phyloP scores from a whole-genome alignment of 2,329 filamentous ascomycete species.

The Aspergillus fumigatus region DNA sequence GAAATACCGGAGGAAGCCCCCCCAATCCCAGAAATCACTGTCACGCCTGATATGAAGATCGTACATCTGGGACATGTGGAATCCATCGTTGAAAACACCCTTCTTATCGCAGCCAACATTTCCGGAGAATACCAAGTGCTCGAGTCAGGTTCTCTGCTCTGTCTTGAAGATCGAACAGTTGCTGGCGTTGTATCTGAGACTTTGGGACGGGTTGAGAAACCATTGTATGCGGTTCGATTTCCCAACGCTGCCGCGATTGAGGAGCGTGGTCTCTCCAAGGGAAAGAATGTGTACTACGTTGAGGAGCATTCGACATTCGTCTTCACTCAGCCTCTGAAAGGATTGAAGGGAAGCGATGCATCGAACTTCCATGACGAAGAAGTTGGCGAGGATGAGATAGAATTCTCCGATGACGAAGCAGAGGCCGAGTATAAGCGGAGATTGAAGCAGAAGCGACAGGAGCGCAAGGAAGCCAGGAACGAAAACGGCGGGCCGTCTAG shows the following conservation, averaged over 20 bases:
- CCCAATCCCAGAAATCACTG: slow-evolving; percentile 71
- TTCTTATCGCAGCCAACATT: slow-evolving; percentile 72
- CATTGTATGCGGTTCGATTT: slow-evolving; percentile 80
- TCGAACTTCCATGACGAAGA: slow-evolving; percentile 96
- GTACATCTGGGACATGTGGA: slow-evolving; percentile 71
- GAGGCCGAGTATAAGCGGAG: slow-evolving; percentile 76
- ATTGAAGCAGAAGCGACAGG: slow-evolving; percentile 62
- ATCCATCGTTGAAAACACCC: slow-evolving; percentile 70
- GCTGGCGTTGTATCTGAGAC: slow-evolving; percentile 81
- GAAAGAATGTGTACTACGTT: slow-evolving; percentile 73
- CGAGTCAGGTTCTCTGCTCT: slow-evolving; percentile 78
- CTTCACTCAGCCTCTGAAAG: slow-evolving; percentile 77
- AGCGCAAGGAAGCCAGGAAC: slow-evolving; percentile 47
- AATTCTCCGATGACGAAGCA: slow-evolving; percentile 95
- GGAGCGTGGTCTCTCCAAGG: slow-evolving; percentile 62
- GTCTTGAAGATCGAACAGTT: slow-evolving; percentile 67
- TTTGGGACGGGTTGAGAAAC: slow-evolving; percentile 78
- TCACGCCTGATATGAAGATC: slow-evolving; percentile 73
- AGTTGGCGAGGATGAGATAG: slow-evolving; percentile 75
- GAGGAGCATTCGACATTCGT: slow-evolving; percentile 74
- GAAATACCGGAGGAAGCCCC: slow-evolving; percentile 62
- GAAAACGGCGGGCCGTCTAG: slow-evolving; percentile 37
- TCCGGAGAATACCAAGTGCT: slow-evolving; percentile 81
- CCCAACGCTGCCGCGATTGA: slow-evolving; percentile 63
- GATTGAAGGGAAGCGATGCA: slow-evolving; percentile 82